Evolutionary conservation across 163 green algal species (phyloP).

Genomic region (Chlorella variabilis): DNA sequence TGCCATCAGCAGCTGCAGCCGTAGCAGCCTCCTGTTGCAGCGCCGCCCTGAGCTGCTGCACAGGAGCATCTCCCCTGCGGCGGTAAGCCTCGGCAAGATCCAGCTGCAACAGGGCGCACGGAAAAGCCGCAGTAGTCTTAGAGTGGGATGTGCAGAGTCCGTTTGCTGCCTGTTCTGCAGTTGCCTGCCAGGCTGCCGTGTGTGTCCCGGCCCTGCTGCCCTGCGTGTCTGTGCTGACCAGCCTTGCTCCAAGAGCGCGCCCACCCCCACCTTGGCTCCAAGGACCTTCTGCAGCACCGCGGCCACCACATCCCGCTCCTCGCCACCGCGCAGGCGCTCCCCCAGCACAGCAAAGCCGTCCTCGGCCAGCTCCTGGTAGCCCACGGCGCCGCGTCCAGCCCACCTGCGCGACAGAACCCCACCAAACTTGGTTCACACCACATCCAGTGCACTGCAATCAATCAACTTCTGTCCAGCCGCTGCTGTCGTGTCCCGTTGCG

Average conservation of each 20-base stretch:
- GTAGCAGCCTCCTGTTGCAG: constrained; percentile 34
- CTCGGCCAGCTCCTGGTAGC: constrained; percentile 88
- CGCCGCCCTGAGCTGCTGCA: constrained; percentile 53
- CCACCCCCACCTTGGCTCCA: constrained; percentile 77
- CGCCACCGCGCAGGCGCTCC: constrained; percentile 85
- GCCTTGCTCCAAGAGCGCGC: too few species aligned
- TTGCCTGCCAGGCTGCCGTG: too few species aligned
- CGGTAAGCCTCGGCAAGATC: constrained; percentile 71
- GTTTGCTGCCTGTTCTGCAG: too few species aligned
- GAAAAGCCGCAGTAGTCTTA: too few species aligned
- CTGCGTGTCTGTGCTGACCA: too few species aligned
- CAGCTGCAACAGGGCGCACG: constrained; percentile 53
- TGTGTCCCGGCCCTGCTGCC: too few species aligned
- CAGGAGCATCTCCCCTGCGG: constrained; percentile 63
- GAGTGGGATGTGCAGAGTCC: too few species aligned
- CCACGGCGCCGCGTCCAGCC: constrained; percentile 72
- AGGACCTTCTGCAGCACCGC: constrained; percentile 80
- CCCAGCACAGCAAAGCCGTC: constrained; percentile 93
- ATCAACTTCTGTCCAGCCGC: too few species aligned
- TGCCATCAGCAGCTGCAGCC: background rate
- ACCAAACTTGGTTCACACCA: background rate
- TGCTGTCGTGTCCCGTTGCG: too few species aligned
- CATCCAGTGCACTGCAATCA: too few species aligned
- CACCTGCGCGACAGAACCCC: constrained; percentile 74
- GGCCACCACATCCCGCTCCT: constrained; percentile 82